phyloP scores from a whole-genome alignment of 2,329 filamentous ascomycete genomes.

The Cordyceps farinosa region DNA sequence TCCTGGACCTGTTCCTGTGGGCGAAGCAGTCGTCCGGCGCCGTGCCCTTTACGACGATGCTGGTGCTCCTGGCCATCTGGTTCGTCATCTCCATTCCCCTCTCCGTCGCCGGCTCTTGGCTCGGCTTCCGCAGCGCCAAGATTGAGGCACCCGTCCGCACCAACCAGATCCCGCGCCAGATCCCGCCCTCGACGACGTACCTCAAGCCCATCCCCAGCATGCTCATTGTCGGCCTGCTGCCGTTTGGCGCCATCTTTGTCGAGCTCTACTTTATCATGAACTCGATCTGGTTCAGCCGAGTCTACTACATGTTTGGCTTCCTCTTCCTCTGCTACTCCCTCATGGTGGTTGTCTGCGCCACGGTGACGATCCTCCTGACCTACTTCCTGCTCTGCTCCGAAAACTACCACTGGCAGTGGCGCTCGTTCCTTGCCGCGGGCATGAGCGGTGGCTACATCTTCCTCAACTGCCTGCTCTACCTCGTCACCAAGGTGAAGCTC shows the following conservation, averaged over 20 bases:
- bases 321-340: constrained; percentile 95
- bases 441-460: constrained; percentile 92
- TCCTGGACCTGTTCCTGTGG: constrained; percentile 95
- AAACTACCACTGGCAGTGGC: constrained; percentile 99
- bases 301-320: constrained; percentile 99
- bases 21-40: constrained; percentile 87
- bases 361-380: constrained; percentile 88
- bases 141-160: constrained; percentile 82
- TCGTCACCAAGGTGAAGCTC: constrained; percentile 82
- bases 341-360: constrained; percentile 92
- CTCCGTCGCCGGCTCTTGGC: constrained; percentile 84
- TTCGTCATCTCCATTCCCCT: constrained; percentile 94
- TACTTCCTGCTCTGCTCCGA: constrained; percentile 96
- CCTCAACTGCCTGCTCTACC: constrained; percentile 84
- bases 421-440: constrained; percentile 86
- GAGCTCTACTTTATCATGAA: constrained; percentile 99
- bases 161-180: constrained; percentile 97
- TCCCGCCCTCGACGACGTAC: constrained; percentile 79
- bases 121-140: constrained; percentile 75
- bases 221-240: constrained; percentile 85
- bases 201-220: constrained; percentile 85
- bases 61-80: constrained; percentile 90
- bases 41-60: constrained; percentile 95
- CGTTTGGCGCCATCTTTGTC: constrained; percentile 95
- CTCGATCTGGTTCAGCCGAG: constrained; percentile 96